Evolutionary conservation across 371 early-diverging fungal species (phyloP), one percentile per base, ranked within the genome.

Genomic region (Apophysomyces trapeziformis): DNA sequence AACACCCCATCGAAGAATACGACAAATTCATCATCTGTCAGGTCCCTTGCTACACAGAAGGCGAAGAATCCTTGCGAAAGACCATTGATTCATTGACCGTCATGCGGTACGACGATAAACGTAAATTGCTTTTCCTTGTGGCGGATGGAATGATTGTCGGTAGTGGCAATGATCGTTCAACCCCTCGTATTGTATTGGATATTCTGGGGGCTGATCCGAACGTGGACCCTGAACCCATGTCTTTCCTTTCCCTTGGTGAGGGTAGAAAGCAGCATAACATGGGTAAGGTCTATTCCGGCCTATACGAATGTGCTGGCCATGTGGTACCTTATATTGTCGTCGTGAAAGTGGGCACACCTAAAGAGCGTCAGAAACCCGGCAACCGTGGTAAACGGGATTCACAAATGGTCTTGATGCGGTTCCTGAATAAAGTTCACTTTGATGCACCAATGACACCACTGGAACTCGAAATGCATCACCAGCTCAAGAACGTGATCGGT

Each of bases 351-450:
- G 99, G 99, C 38, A 88, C 83, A 47, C 85, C 90, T 12, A 81
- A 80, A 57, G 94, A 95, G 74, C 85, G 87, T 46, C 64, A 68
- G 37, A 80, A 84, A 7, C 89, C 93, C 8, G 97, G 96, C 5
- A 99, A 99, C 78, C 84, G 99, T 37, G 99, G 99, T 65, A 99
- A 99, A 83, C 92, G 99, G 65, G 99, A 99, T 79, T 95, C 96
- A 41, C 99, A 99, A 83, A 90, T 99, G 76, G 87, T 99, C 63
- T 85, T 93, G 67, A 98, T 99, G 99, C 84, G 90, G 41, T 99
- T 97, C 87, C 89, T 99, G 70, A 92, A 93, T 80, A 93, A 93
- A 73, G 92, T 99, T 14, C 95, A 96, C 77, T 95, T 92, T 79
- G 90, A 94, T 68, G 63, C 82, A 38, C 85, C 93, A 14, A 89